A percentile compares a stretch with the other conserved stretches of the same genome.
Conservation (phyloP, 1,284 basidiomycete genomes). For the Microbotryum intermedium region DNA sequence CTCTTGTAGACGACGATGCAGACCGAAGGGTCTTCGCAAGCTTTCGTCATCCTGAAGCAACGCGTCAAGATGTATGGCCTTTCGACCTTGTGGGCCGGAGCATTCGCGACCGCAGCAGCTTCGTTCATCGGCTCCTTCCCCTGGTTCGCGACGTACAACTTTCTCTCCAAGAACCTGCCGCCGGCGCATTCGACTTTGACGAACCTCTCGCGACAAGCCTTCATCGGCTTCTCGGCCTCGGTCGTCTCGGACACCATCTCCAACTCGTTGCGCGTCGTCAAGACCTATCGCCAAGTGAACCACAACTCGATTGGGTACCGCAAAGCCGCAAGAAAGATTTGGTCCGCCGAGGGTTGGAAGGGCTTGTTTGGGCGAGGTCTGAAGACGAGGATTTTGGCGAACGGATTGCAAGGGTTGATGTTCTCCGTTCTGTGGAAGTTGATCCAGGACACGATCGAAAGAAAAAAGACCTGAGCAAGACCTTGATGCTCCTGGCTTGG, state of each 20-base stretch:
- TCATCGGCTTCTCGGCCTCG: conserved; percentile 77
- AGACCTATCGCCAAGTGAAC: conserved; percentile 84
- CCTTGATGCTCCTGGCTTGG: too few relatives aligned
- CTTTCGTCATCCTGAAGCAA: conserved; percentile 54
- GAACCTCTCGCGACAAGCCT: conserved; percentile 61
- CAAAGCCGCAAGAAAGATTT: conserved; percentile 55
- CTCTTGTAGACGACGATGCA: conserved; percentile 67
- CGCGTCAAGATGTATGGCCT: conserved; percentile 67
- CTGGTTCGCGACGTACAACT: conserved; percentile 58
- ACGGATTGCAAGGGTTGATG: conserved; percentile 75
- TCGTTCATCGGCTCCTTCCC: conserved; percentile 87
- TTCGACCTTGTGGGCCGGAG: conserved; percentile 66
- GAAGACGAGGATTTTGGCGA: conserved; percentile 60
- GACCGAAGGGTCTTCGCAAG: conserved; percentile 61
- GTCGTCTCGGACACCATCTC: conserved; percentile 70
- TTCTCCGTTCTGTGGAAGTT: conserved; percentile 77
- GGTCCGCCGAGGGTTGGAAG: conserved; percentile 54
- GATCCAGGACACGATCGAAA: conserved; percentile 52
- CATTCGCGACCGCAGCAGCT: conserved; percentile 75
- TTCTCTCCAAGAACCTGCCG: conserved; percentile 57
- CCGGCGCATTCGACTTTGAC: not conserved
- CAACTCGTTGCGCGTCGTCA: conserved; percentile 80
- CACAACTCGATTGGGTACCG: conserved; percentile 64
- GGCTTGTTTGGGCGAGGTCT: conserved; percentile 72
- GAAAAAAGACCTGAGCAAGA: too few relatives aligned